phyloP scores from a whole-genome alignment of 1,284 basidiomycete species.

The Apiotrichum domesticum region DNA sequence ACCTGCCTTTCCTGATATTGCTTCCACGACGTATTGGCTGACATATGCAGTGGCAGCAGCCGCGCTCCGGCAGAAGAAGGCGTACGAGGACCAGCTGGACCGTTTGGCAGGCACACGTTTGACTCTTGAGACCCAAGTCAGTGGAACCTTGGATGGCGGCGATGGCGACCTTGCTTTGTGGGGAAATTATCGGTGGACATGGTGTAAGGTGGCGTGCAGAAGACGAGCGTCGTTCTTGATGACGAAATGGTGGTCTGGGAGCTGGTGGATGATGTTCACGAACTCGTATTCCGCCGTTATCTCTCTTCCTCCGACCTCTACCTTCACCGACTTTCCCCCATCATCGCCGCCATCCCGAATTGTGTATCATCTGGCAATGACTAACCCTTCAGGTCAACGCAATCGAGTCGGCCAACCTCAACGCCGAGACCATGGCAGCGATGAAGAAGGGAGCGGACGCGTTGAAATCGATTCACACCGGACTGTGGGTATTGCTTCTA shows the following conservation, averaged over 20 bases:
- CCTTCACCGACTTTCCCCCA: too few relatives aligned
- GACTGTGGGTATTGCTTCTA: slow-evolving; percentile 60
- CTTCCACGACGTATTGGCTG: neutral
- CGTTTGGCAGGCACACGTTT: slow-evolving; percentile 77
- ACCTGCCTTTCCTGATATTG: too few relatives aligned
- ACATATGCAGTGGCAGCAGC: slow-evolving; percentile 66
- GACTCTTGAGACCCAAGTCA: slow-evolving; percentile 85
- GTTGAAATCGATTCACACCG: slow-evolving; percentile 84
- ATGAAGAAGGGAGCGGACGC: slow-evolving; percentile 96
- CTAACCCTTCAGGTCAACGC: slow-evolving; percentile 63
- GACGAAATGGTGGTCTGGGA: too few relatives aligned
- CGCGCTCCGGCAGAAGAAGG: slow-evolving; percentile 93
- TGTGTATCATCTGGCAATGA: slow-evolving; percentile 50
- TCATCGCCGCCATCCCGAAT: too few relatives aligned
- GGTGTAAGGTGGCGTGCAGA: neutral
- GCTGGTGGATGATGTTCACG: too few relatives aligned
- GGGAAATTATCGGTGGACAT: neutral
- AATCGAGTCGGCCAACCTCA: slow-evolving; percentile 95
- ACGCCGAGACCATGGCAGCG: slow-evolving; percentile 94
- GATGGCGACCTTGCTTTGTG: neutral
- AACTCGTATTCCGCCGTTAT: too few relatives aligned
- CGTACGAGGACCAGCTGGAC: slow-evolving; percentile 81
- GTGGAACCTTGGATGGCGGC: neutral
- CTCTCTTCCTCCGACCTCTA: too few relatives aligned
- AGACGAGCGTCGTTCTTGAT: too few relatives aligned